phyloP scores from a whole-genome alignment of 148 eudicot genomes.

The Arctostaphylos glauca region DNA sequence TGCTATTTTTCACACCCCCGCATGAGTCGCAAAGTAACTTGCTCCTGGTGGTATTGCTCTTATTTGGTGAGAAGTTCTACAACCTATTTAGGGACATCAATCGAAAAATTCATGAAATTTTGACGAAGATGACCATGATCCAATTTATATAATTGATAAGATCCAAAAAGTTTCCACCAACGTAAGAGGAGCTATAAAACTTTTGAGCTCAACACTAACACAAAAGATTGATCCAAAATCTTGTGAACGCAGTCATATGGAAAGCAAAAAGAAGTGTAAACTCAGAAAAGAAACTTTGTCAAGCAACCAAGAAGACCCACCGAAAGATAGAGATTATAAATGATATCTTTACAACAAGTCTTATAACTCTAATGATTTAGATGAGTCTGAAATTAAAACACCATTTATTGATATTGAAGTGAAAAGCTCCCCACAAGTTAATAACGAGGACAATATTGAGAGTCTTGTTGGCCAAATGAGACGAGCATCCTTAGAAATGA shows the following conservation, averaged over 20 bases:
- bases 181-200: background rate
- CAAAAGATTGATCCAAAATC: background rate
- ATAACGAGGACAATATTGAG: background rate
- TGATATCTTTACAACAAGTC: background rate
- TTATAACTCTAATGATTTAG: background rate
- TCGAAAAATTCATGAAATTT: background rate
- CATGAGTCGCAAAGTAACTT: background rate
- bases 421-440: too few relatives aligned
- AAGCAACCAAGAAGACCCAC: background rate
- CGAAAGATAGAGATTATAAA: background rate
- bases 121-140: background rate
- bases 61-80: background rate
- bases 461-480: too few relatives aligned
- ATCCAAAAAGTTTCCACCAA: background rate
- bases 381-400: background rate
- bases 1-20: background rate
- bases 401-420: background rate
- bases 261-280: background rate
- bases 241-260: background rate
- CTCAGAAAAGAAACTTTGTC: background rate
- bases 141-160: background rate
- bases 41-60: background rate
- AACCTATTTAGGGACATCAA: background rate
- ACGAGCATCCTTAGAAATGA: background rate
- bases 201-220: background rate